Base-by-base conservation (phyloP, 2,329 filamentous ascomycete species). In the Fusarium decemcellulare region DNA sequence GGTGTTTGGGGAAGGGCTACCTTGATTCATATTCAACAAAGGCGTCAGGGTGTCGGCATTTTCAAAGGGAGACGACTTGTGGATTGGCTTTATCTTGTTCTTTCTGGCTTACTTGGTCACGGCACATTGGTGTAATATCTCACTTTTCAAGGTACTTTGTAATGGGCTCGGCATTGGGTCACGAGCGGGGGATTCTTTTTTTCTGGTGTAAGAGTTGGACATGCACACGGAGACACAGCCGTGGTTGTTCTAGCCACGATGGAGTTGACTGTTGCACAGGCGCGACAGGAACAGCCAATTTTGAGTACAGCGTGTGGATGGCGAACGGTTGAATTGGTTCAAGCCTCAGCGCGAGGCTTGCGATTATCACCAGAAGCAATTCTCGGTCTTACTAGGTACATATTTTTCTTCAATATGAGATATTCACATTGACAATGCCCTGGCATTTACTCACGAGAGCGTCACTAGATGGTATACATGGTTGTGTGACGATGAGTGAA, bases 41-140 rank as follows among this genome's bases (percentile, higher is more conserved):
- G 73, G 73, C 73, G 73, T 74, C 68, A 65, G 55, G 71, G 72
- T 34, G 63, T 59, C 29, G 58, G 58, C 59, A 64, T 72, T 68
- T 69, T 64, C 43, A 54, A 50, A 27, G 51, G 65, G 65, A 40
- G 58, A 67, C 53, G 64, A 55, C 50, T 72, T 67, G 63, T 63
- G 59, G 57, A 66, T 67, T 67, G 61, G 54, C 53, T 42, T 43
- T 67, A 61, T 54, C 53, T 42, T 43, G 59, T 57, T 62, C 43
- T 70, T 65, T 42, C 61, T 66, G 23, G 23, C 46, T 46, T 66
- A 30, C 39, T 60, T 65, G 32, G 61, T 63, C 32, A 32, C 40
- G 61, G 58, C 43, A 61, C 58, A 65, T 54, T 42, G 67, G 62
- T 60, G 63, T 65, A 59, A 65, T 68, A 54, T 57, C 50, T 58